Evolutionary conservation across 805 yeast genomes (phyloP).

Genomic region (Metschnikowia aberdeeniae): DNA sequence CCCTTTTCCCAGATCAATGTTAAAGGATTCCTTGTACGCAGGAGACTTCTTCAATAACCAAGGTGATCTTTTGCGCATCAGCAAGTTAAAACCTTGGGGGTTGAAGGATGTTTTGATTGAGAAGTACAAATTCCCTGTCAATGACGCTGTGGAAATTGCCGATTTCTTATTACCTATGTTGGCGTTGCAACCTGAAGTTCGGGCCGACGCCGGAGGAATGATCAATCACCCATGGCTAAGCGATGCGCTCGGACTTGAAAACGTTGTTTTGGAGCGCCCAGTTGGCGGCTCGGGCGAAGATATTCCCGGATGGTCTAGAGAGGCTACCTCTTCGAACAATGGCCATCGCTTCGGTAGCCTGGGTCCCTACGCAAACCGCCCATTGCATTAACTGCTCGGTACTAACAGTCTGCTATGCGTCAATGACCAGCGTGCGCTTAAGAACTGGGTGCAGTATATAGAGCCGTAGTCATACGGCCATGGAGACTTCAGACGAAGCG

Average conservation of each 20-base stretch:
- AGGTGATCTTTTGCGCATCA: conserved; percentile 41
- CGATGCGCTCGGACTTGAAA: conserved; percentile 74
- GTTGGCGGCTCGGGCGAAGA: conserved; percentile 81
- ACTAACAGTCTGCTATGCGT: neutral
- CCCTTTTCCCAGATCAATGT: conserved; percentile 37
- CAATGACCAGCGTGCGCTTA: neutral
- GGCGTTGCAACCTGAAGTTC: conserved; percentile 63
- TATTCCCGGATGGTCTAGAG: conserved; percentile 86
- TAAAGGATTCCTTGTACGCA: conserved; percentile 32
- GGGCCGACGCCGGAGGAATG: conserved; percentile 97
- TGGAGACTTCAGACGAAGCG: neutral
- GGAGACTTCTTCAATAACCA: conserved; percentile 19
- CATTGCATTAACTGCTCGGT: neutral
- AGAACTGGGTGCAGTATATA: neutral
- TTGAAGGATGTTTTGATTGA: conserved; percentile 46
- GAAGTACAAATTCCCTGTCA: conserved; percentile 48
- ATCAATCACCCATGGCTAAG: conserved; percentile 80
- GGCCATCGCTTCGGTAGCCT: conserved; percentile 7
- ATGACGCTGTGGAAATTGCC: conserved; percentile 68
- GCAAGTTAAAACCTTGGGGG: conserved; percentile 49
- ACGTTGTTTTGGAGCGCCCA: conserved; percentile 65
- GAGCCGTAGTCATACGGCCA: neutral
- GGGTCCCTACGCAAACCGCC: neutral
- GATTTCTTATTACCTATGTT: conserved; percentile 85
- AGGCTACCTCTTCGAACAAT: conserved; percentile 32